Conservation (phyloP, 2,329 filamentous ascomycete species). For the Alternaria sp. region DNA sequence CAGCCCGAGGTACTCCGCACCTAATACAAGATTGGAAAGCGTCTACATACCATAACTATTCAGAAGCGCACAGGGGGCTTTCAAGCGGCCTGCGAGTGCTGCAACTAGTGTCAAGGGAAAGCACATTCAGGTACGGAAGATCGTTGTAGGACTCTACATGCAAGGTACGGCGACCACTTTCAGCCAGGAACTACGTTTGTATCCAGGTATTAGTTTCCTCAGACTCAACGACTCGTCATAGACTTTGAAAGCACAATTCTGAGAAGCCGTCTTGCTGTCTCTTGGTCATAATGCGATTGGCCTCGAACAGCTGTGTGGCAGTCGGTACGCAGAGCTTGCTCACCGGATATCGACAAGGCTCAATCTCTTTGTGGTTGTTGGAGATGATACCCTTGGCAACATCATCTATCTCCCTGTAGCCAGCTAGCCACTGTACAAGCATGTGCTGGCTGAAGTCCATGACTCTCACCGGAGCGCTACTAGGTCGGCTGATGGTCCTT, state of each 20-base stretch:
- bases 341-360: conserved; percentile 1
- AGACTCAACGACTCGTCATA: not conserved
- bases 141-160: not conserved
- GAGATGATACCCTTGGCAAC: not conserved
- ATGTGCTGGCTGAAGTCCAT: not conserved
- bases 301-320: not conserved
- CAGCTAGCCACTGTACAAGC: not conserved
- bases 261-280: not conserved
- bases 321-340: not conserved
- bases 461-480: not conserved
- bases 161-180: not conserved
- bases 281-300: not conserved
- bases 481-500: not conserved
- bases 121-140: not conserved
- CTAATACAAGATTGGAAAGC: conserved; percentile 1
- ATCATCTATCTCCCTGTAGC: not conserved
- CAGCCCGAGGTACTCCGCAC: conserved; percentile 9
- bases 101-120: not conserved
- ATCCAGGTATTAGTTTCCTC: not conserved
- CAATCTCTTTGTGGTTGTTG: not conserved
- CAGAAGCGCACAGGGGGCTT: not conserved
- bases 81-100: not conserved
- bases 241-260: not conserved
- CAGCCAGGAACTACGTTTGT: not conserved
- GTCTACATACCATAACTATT: not conserved